Conservation (phyloP, 495 filamentous ascomycete genomes). For the Aspergillus carlsbadensis region DNA sequence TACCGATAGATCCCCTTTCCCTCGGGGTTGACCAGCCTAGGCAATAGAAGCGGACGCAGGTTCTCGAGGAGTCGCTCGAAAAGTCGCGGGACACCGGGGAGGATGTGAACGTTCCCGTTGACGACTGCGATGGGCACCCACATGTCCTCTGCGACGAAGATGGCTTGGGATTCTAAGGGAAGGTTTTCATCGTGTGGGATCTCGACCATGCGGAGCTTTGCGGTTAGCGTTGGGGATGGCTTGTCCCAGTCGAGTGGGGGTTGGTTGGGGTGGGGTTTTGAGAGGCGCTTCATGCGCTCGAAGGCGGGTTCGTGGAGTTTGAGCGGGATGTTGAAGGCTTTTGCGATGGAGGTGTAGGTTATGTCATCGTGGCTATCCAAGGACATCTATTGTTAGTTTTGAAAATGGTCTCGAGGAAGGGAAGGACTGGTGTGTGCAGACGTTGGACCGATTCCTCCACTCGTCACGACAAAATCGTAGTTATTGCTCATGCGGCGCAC, state of each 20-base stretch:
- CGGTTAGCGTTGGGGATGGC: constrained; percentile 72
- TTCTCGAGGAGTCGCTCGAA: constrained; percentile 78
- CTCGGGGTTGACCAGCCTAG: constrained; percentile 71
- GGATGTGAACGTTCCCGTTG: constrained; percentile 89
- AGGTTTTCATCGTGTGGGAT: constrained; percentile 70
- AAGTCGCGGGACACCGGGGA: constrained; percentile 84
- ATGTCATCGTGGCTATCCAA: constrained; percentile 85
- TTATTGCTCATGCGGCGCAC: constrained; percentile 77
- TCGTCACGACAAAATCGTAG: constrained; percentile 94
- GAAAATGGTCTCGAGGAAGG: background rate
- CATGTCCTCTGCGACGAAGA: constrained; percentile 76
- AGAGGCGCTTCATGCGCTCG: constrained; percentile 77
- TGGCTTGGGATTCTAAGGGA: constrained; percentile 59
- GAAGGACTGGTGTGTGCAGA: constrained; percentile 38
- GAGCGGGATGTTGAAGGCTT: constrained; percentile 77
- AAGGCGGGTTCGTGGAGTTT: constrained; percentile 73
- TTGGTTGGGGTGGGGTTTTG: constrained; percentile 67
- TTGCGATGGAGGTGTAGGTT: constrained; percentile 90
- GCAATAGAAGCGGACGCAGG: constrained; percentile 66
- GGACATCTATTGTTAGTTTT: background rate
- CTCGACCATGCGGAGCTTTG: constrained; percentile 85
- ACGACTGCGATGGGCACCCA: constrained; percentile 90
- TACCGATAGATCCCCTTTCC: constrained; percentile 76
- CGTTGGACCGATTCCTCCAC: constrained; percentile 95
- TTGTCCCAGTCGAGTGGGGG: constrained; percentile 82